Evolutionary conservation across 2,329 filamentous ascomycete species (phyloP), one percentile per base, ranked within the genome.

Genomic region (Colletotrichum siamense): DNA sequence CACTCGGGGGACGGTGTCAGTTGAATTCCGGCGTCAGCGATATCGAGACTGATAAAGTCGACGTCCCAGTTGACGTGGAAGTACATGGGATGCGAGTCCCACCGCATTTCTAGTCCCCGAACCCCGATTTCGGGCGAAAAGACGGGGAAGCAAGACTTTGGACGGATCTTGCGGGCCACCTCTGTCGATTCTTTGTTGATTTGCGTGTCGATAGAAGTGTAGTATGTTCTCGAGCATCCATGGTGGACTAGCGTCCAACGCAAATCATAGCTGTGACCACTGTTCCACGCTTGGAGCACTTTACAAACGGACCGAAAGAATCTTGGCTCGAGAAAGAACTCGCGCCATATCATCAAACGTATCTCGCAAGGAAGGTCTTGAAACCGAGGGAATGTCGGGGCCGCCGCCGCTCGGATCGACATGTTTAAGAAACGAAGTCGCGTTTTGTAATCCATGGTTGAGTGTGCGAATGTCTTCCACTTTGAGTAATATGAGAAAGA

Each of bases 231-330:
- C 3, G 44, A 52, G n/a, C 44, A 2, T 52, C 44, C 44, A 52
- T 52, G 44, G 44, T 52, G 44, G n/a, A 52, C n/a, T 13, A 52
- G 6, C 10, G n/a, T 24, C n/a, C n/a, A 52, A 8, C 12, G 44
- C 9, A 12, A 12, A 12, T 7, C 1, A n/a, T n/a, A n/a, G 18
- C 16, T 49, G 39, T 0, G 0, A 1, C 18, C 8, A 0, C 1
- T 49, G 39, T 9, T 0, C 9, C 5, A 1, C 39, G 18, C 0
- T 49, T 18, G 0, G 0, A 49, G 18, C 9, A 49, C 4, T 49
- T 49, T 0, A n/a, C 18, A 12, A 49, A 49, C 1, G 0, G 39
- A 9, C 18, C 1, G 39, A 9, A 52, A 52, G n/a, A 52, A 52
- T 0, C 44, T 52, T 52, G 44, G 44, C 44, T 52, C n/a, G 10